These are phyloP conservation scores for Ogataea neopini DNA, from an alignment of 805 yeast genomes.

Conservation along the genomic window DNA sequence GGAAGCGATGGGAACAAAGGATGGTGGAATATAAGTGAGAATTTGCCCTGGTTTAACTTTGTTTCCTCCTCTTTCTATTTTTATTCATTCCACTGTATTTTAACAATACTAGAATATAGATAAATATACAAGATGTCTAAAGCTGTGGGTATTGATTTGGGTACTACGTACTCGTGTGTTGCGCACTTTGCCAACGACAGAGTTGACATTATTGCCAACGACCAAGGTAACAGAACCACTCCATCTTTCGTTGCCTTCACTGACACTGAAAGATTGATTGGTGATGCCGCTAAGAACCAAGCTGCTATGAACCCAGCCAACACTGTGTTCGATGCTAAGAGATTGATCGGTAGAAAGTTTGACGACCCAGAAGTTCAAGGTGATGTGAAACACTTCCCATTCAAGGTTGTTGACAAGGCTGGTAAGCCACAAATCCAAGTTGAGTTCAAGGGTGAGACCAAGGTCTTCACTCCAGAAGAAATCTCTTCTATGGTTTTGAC, in stretches of 20 bases:
- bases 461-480: constrained; percentile 91
- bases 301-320: constrained; percentile 91
- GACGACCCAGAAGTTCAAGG: constrained; percentile 83
- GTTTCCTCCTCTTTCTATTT: constrained; percentile 1
- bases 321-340: constrained; percentile 90
- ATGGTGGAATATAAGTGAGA: constrained; percentile 1
- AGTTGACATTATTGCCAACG: constrained; percentile 95
- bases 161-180: constrained; percentile 93
- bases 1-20: constrained; percentile 8
- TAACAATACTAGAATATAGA: constrained; percentile 5
- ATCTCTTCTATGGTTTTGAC: constrained; percentile 83
- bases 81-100: neutral
- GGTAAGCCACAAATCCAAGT: constrained; percentile 91
- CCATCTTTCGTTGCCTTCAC: constrained; percentile 96
- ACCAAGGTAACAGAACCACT: constrained; percentile 98
- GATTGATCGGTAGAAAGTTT: constrained; percentile 88
- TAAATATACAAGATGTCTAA: constrained; percentile 40
- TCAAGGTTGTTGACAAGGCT: constrained; percentile 74
- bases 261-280: constrained; percentile 88
- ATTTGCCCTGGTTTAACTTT: neutral
- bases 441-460: constrained; percentile 92
- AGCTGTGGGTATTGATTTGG: constrained; percentile 77
- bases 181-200: constrained; percentile 90
- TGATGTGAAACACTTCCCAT: constrained; percentile 89
- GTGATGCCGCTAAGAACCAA: constrained; percentile 97